These are phyloP conservation scores for Diddensiella caesifluorescens DNA, from an alignment of 805 yeast genomes.

Conservation along the genomic window DNA sequence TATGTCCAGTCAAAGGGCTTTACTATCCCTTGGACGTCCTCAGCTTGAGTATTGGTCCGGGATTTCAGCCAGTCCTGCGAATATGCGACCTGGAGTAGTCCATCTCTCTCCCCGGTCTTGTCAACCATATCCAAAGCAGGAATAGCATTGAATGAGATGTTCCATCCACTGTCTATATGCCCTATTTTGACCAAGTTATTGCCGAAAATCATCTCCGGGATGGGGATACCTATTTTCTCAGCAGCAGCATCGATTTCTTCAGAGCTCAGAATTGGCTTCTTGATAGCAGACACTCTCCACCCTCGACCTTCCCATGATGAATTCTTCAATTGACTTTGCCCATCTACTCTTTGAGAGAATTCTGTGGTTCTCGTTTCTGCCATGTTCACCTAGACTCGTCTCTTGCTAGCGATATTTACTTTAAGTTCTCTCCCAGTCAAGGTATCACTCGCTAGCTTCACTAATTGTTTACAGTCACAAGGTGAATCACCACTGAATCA, in stretches of 20 bases:
- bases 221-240: constrained; percentile 60
- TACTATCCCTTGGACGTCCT: constrained; percentile 52
- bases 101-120: constrained; percentile 45
- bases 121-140: constrained; percentile 65
- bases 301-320: constrained; percentile 45
- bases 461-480: no score
- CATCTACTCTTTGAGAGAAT: no score
- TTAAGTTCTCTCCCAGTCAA: no score
- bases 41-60: constrained; percentile 30
- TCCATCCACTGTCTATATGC: constrained; percentile 38
- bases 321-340: no score
- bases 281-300: constrained; percentile 71
- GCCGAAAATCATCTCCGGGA: constrained; percentile 98
- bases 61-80: constrained; percentile 71
- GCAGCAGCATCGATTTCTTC: constrained; percentile 67
- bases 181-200: constrained; percentile 58
- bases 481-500: no score
- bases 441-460: no score
- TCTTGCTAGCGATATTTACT: no score
- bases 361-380: no score
- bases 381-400: no score
- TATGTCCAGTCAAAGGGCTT: constrained; percentile 98
- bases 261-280: constrained; percentile 72
- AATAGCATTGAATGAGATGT: constrained; percentile 63
- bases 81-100: constrained; percentile 67